Percentiles rank a stretch among this genome's conserved stretches.
These are phyloP conservation scores for Stephanodiscus triporus DNA, from an alignment of 108 stramenopile genomes.

Conservation along the genomic window DNA sequence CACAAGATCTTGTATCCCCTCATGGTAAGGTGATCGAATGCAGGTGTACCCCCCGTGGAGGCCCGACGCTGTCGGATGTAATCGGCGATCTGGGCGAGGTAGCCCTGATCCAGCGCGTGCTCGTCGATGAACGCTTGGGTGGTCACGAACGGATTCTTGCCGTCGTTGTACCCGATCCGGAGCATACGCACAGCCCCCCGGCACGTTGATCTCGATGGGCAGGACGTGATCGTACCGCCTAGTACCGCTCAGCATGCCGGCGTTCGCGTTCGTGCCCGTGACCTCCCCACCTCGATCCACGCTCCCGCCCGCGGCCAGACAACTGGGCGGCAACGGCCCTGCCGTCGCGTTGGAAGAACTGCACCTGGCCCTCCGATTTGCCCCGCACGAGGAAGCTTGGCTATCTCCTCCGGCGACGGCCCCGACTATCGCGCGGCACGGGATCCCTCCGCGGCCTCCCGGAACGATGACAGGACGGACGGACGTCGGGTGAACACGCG, in stretches of 20 bases:
- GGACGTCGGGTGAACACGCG: conserved; percentile 78
- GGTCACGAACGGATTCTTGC: conserved; percentile 95
- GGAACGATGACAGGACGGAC: conserved; percentile 68
- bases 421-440: conserved; percentile 55
- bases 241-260: conserved; percentile 84
- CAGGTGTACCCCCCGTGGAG: conserved; percentile 28
- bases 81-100: conserved; percentile 90
- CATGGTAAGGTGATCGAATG: conserved; percentile 73
- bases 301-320: conserved; percentile 71
- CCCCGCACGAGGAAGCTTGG: conserved; percentile 72
- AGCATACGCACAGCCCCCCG: conserved; percentile 82
- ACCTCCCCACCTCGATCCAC: conserved; percentile 98
- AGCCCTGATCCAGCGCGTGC: conserved; percentile 87
- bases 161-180: conserved; percentile 95
- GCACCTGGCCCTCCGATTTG: conserved; percentile 90
- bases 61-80: conserved; percentile 79
- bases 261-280: conserved; percentile 77
- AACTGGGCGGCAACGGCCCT: conserved; percentile 95
- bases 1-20: conserved; percentile 72
- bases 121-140: conserved; percentile 96
- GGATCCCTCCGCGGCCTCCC: conserved; percentile 57
- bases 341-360: conserved; percentile 78
- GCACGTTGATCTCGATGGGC: conserved; percentile 93
- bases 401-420: conserved; percentile 84
- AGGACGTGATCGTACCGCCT: conserved; percentile 91